Conservation (phyloP, 2,329 filamentous ascomycete genomes). For the Juglanconis oblonga region DNA sequence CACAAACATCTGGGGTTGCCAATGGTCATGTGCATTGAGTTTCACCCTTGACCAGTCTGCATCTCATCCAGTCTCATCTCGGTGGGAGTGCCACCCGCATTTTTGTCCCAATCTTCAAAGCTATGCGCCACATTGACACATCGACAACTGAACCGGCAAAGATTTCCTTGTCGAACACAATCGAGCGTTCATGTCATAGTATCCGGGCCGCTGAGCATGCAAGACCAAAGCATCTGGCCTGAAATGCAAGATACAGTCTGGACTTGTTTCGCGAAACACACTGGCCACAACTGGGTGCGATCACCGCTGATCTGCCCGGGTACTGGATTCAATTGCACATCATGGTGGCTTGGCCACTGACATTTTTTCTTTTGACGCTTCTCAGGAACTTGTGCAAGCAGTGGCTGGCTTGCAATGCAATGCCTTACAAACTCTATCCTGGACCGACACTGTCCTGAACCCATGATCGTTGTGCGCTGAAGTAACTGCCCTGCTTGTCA, state of each 20-base stretch:
- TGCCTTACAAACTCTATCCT: too few relatives aligned
- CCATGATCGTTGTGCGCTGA: too few relatives aligned
- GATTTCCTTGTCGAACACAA: background rate
- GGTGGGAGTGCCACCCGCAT: too few relatives aligned
- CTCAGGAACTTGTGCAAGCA: background rate
- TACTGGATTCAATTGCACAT: background rate
- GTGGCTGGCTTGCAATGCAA: background rate
- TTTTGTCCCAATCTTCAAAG: too few relatives aligned
- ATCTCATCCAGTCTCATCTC: slow-evolving; percentile 5
- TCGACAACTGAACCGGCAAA: background rate
- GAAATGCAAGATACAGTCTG: background rate
- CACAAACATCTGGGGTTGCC: background rate
- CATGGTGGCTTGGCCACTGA: background rate
- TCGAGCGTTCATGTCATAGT: too few relatives aligned
- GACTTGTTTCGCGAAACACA: background rate
- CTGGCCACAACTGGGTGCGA: background rate
- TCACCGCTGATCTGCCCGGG: background rate
- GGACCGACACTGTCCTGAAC: too few relatives aligned
- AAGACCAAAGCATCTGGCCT: too few relatives aligned
- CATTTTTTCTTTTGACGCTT: background rate
- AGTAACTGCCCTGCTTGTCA: too few relatives aligned
- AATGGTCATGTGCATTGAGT: background rate
- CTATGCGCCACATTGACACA: too few relatives aligned
- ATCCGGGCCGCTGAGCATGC: too few relatives aligned
- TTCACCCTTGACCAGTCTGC: background rate